Evolutionary conservation across 768 basidiomycete species (phyloP).

Genomic region (Tylopilus felleus): DNA sequence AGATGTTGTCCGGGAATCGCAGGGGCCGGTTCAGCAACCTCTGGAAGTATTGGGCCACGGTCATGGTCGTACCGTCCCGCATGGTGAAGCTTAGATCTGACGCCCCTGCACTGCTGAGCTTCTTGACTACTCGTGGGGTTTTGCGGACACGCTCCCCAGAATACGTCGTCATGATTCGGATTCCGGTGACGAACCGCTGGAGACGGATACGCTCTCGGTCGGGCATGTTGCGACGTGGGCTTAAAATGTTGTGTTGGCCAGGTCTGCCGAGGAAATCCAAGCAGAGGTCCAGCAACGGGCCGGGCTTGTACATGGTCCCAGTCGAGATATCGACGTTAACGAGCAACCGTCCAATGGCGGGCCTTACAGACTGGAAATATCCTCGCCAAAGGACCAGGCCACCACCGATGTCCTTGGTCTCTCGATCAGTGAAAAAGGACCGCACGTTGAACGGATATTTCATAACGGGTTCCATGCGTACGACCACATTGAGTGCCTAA

Average conservation of each 20-base stretch:
- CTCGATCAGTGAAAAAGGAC: conserved; percentile 66
- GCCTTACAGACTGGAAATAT: conserved; percentile 77
- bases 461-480: conserved; percentile 70
- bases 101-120: conserved; percentile 53
- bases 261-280: conserved; percentile 47
- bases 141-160: conserved; percentile 36
- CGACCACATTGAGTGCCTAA: conserved; percentile 70
- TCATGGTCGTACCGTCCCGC: conserved; percentile 52
- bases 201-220: conserved; percentile 53
- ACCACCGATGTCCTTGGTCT: conserved; percentile 49
- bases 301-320: conserved; percentile 70
- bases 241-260: conserved; percentile 32
- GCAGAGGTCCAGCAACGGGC: conserved; percentile 55
- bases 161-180: conserved; percentile 46
- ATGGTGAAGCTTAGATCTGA: conserved; percentile 51
- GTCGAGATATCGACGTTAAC: conserved; percentile 79
- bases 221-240: conserved; percentile 41
- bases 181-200: conserved; percentile 52
- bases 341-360: conserved; percentile 58
- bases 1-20: conserved; percentile 59
- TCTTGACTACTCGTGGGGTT: conserved; percentile 60
- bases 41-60: conserved; percentile 63
- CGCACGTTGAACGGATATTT: conserved; percentile 69
- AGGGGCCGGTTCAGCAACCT: conserved; percentile 50
- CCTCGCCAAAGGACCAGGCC: conserved; percentile 77